These are phyloP conservation scores for Chaetomium sp. DNA, from an alignment of 2,329 filamentous ascomycete species.

Conservation along the genomic window DNA sequence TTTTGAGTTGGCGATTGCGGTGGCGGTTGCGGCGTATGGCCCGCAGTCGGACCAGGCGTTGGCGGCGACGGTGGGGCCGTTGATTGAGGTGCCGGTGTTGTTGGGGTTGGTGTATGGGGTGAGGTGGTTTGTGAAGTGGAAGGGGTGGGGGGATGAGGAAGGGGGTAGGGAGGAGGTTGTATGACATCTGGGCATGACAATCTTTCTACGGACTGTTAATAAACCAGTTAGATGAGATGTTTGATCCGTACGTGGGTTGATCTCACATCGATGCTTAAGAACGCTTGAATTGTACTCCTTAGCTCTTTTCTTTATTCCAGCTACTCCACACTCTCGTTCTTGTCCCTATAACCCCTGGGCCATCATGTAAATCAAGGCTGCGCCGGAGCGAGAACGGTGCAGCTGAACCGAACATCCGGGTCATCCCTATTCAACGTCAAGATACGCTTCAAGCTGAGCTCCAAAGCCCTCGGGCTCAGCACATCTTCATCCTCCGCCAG, in stretches of 20 bases:
- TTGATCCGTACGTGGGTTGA: too few relatives aligned
- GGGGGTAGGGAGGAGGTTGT: not conserved
- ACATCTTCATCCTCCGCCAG: conserved; percentile 54
- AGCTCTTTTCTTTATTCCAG: too few relatives aligned
- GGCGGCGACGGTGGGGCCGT: conserved; percentile 73
- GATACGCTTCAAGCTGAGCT: conserved; percentile 46
- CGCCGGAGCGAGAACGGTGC: conserved; percentile 31
- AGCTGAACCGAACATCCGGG: conserved; percentile 33
- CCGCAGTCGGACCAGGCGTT: conserved; percentile 72
- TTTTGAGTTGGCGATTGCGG: conserved; percentile 62
- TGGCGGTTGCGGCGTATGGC: conserved; percentile 71
- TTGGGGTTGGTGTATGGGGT: conserved; percentile 70
- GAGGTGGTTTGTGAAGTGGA: conserved; percentile 49
- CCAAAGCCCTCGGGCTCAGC: conserved; percentile 60
- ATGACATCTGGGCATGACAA: too few relatives aligned
- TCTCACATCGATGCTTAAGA: too few relatives aligned
- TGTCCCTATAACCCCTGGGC: too few relatives aligned
- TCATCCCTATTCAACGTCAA: conserved; percentile 34
- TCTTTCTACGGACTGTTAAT: too few relatives aligned
- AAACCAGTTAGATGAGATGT: too few relatives aligned
- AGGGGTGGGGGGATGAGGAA: conserved; percentile 44
- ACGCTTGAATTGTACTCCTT: too few relatives aligned
- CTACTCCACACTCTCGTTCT: too few relatives aligned
- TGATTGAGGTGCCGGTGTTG: conserved; percentile 82
- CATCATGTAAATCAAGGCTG: not conserved